Evolutionary conservation across 106 monocot genomes (phyloP), one percentile per base, ranked within the genome.

Genomic region (Phalaenopsis aphrodite): DNA sequence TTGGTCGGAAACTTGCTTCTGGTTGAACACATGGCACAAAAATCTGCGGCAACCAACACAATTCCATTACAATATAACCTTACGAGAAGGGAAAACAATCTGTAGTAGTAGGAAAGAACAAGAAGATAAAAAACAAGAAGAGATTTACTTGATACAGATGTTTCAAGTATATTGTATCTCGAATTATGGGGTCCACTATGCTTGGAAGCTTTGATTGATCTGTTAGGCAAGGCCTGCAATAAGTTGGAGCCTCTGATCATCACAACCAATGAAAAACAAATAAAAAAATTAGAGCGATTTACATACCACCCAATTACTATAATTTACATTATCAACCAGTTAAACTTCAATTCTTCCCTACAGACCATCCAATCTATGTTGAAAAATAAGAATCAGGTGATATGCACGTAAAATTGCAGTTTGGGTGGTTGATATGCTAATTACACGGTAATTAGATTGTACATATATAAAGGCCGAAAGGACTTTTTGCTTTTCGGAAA

Each of bases 1-100:
- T 75, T 48, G 96, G 96, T 72, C 96, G 84, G 76, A 94, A 96
- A 78, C 96, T 96, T 79, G 96, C 93, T 76, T 96, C 96, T n/a
- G 91, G 90, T 82, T 96, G 96, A 23, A 96, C 85, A 67, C 96
- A 96, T 7, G 94, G 83, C 71, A 96, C 93, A 10, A 93, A 93
- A 37, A 96, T 30, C 96, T 9, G 96, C 96, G 14, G 96, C 96
- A 80, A 96, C 93, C 96, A 94, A 77, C 19, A 85, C 24, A 77
- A 23, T 72, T 49, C 14, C 72, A 75, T 24, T 78, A 69, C 1
- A 23, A 5, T 61, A 19, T 6, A 8, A 21, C 21, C 18, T 21
- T 61, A n/a, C n/a, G 21, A 23, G 23, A 23, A 61, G n/a, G 61
- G 5, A 23, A 10, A n/a, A 21, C 6, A 21, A 64, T 21, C 52